These are phyloP conservation scores for Debaryomyces sp. DNA, from an alignment of 1,139 yeast species.

Conservation along the genomic window DNA sequence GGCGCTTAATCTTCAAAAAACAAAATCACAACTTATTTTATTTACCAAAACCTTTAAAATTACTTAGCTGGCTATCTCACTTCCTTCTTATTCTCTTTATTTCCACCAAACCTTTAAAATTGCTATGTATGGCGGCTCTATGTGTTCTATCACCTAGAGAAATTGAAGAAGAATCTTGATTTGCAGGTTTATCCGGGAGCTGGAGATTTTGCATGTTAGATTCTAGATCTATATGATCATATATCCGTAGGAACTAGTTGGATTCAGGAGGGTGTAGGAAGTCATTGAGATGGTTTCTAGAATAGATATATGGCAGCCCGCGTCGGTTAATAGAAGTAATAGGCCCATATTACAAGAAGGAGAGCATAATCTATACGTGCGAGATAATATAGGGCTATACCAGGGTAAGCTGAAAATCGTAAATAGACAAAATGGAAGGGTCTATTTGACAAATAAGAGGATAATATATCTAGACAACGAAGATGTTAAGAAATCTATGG, in stretches of 20 bases:
- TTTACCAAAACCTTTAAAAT: not conserved
- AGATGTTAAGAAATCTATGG: slow-evolving; percentile 48
- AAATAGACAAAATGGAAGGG: slow-evolving; percentile 71
- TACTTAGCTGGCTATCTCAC: not conserved
- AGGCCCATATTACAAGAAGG: slow-evolving; percentile 45
- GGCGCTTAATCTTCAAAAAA: slow-evolving; percentile 4
- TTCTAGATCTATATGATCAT: not conserved
- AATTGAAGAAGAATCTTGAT: not conserved
- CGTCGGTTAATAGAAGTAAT: slow-evolving; percentile 45
- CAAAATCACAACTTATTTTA: not conserved
- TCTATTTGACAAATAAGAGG: slow-evolving; percentile 74
- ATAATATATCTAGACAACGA: slow-evolving; percentile 70
- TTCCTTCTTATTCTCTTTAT: not conserved
- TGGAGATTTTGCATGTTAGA: not conserved
- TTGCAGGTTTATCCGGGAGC: not conserved
- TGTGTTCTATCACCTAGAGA: slow-evolving; percentile 81
- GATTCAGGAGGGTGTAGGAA: not conserved
- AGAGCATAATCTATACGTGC: slow-evolving; percentile 50
- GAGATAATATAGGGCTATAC: slow-evolving; percentile 65
- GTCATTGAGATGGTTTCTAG: slow-evolving; percentile 13
- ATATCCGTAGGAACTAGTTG: not conserved
- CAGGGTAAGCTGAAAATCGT: slow-evolving; percentile 68
- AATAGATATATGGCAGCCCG: slow-evolving; percentile 38
- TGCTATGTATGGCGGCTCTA: slow-evolving; percentile 62
- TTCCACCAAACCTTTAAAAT: not conserved